phyloP scores from a whole-genome alignment of 352 stramenopile species.

The Phytophthora colocasiae region DNA sequence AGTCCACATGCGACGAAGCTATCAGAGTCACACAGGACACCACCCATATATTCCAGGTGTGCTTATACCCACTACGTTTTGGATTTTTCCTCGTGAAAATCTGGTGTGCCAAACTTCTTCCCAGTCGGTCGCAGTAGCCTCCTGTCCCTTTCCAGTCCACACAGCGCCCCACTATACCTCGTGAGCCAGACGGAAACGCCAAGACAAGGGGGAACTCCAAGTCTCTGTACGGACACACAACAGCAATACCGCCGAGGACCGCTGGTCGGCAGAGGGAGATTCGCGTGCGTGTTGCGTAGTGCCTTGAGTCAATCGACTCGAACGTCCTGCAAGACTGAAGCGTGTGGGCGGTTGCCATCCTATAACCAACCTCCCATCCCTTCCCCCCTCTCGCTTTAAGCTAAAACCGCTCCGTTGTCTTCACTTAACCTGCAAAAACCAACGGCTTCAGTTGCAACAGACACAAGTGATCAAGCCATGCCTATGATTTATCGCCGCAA shows the following conservation, averaged over 20 bases:
- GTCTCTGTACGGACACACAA: conserved; percentile 35
- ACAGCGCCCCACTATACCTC: conserved; percentile 17
- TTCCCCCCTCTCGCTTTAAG: conserved; percentile 2
- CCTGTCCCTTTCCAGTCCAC: conserved; percentile 3
- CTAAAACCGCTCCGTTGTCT: conserved; percentile 20
- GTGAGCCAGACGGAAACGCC: conserved; percentile 9
- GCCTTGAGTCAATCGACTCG: conserved; percentile 6
- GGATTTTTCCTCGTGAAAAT: conserved; percentile 6
- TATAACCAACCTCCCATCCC: conserved; percentile 7
- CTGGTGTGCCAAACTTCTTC: conserved; percentile 2
- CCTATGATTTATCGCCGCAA: conserved; percentile 75
- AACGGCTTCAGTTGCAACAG: conserved; percentile 11
- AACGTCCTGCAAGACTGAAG: not conserved
- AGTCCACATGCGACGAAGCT: no score
- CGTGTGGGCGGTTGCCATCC: not conserved
- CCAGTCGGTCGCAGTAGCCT: conserved; percentile 7
- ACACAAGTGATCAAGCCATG: conserved; percentile 32
- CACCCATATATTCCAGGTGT: conserved; percentile 6
- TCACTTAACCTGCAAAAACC: conserved; percentile 13
- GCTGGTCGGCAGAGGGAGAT: conserved; percentile 20
- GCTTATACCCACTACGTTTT: no score
- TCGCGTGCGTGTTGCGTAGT: conserved; percentile 1
- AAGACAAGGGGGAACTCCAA: conserved; percentile 17
- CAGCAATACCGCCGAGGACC: conserved; percentile 29
- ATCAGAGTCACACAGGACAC: no score